phyloP scores from a whole-genome alignment of 1,139 yeast genomes.

The Yamadazyma sp. region DNA sequence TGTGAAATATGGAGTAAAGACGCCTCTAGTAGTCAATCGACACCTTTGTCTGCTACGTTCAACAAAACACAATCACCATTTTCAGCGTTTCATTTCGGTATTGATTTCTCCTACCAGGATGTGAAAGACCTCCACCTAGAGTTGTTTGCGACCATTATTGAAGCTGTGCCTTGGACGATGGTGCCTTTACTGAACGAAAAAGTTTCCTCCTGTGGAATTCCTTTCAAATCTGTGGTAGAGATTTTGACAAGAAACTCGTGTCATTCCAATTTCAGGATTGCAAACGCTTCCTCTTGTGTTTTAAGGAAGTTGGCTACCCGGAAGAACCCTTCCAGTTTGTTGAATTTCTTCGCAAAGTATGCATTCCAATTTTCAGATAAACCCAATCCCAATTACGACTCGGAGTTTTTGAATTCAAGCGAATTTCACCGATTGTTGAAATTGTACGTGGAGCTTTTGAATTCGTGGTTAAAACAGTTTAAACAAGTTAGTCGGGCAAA shows the following conservation, averaged over 20 bases:
- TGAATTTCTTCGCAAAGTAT: constrained; percentile 74
- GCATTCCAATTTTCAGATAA: constrained; percentile 81
- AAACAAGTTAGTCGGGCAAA: constrained; percentile 25
- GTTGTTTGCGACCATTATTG: constrained; percentile 68
- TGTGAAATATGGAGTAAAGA: constrained; percentile 28
- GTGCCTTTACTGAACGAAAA: constrained; percentile 35
- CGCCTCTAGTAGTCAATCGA: constrained; percentile 9
- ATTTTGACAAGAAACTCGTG: constrained; percentile 73
- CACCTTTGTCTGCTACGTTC: constrained; percentile 17
- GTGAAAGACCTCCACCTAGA: constrained; percentile 49
- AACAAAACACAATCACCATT: constrained; percentile 30
- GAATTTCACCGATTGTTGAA: constrained; percentile 63
- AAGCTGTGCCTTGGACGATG: constrained; percentile 68
- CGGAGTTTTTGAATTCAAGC: constrained; percentile 53
- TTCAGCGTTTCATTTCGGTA: constrained; percentile 54
- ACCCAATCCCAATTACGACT: constrained; percentile 47
- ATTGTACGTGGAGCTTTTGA: constrained; percentile 74
- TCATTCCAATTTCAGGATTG: constrained; percentile 61
- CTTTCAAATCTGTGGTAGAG: constrained; percentile 67
- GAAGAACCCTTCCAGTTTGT: constrained; percentile 68
- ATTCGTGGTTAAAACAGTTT: constrained; percentile 76
- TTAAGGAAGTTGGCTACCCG: constrained; percentile 65
- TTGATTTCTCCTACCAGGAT: constrained; percentile 37
- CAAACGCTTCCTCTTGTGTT: constrained; percentile 63
- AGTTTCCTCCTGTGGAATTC: constrained; percentile 36